Conservation (phyloP, 768 basidiomycete species). For the Lanmaoa pseudosensibilis region DNA sequence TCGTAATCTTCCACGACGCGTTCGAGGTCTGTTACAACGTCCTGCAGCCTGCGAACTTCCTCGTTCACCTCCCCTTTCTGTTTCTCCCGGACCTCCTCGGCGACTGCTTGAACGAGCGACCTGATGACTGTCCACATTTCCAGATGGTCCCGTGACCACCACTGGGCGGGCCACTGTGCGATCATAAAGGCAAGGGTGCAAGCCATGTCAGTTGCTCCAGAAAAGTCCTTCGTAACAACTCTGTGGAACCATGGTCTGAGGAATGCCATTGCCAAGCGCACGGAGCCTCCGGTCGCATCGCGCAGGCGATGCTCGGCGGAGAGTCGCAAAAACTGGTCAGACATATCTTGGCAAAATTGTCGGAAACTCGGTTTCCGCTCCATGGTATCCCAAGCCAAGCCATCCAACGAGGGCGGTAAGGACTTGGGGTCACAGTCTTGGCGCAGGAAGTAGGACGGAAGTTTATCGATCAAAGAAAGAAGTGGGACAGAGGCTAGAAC, state of each 20-base stretch:
- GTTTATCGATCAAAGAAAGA: conserved; percentile 57
- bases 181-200: conserved; percentile 48
- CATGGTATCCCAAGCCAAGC: conserved; percentile 54
- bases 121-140: conserved; percentile 62
- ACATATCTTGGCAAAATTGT: conserved; percentile 70
- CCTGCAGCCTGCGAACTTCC: conserved; percentile 50
- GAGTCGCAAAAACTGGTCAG: conserved; percentile 57
- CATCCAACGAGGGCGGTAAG: conserved; percentile 34
- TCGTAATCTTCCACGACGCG: conserved; percentile 45
- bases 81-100: conserved; percentile 62
- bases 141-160: conserved; percentile 64
- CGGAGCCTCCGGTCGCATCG: conserved; percentile 67
- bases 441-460: conserved; percentile 69
- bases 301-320: conserved; percentile 56
- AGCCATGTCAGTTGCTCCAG: conserved; percentile 38
- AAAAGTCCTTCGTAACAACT: conserved; percentile 42
- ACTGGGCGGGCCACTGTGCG: conserved; percentile 66
- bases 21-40: conserved; percentile 51
- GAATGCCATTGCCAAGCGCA: conserved; percentile 65
- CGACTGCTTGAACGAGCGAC: conserved; percentile 58
- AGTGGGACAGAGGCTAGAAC: conserved; percentile 72
- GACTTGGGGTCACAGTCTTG: conserved; percentile 34
- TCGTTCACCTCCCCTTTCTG: conserved; percentile 41
- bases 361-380: conserved; percentile 62
- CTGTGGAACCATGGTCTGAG: conserved; percentile 70